Conservation (phyloP, 164 flowering plant species). For the Nymphaea colorata region DNA sequence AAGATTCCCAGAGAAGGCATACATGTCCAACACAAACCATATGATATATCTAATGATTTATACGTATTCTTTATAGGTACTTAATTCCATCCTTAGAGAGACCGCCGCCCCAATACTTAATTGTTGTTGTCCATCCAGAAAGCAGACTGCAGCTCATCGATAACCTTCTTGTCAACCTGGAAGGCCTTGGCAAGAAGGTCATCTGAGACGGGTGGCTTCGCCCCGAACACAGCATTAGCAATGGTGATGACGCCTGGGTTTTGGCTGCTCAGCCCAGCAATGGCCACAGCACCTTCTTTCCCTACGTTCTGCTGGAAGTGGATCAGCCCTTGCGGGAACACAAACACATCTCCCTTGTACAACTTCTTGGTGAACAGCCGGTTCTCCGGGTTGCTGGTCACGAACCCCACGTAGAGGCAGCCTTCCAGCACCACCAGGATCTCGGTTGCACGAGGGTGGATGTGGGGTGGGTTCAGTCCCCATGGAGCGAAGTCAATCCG, state of each 20-base stretch:
- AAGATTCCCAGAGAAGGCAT: too few species aligned
- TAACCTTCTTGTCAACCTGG: slow-evolving; percentile 1
- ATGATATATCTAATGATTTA: too few species aligned
- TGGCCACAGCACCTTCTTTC: not conserved
- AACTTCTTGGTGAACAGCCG: slow-evolving; percentile 3
- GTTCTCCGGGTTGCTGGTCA: slow-evolving; percentile 5
- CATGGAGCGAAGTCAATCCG: slow-evolving; percentile 1
- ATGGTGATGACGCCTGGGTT: slow-evolving; percentile 10
- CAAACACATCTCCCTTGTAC: slow-evolving; percentile 9
- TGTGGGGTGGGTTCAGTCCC: slow-evolving; percentile 5
- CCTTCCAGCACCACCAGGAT: slow-evolving; percentile 6
- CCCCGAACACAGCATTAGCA: slow-evolving; percentile 3
- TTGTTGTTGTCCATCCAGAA: slow-evolving; percentile 1
- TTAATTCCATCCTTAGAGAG: too few species aligned
- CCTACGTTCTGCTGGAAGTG: slow-evolving; percentile 7
- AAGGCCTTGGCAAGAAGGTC: slow-evolving; percentile 5
- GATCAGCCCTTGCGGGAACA: slow-evolving; percentile 7
- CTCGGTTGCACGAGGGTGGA: slow-evolving; percentile 5
- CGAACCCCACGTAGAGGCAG: slow-evolving; percentile 4
- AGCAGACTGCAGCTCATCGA: slow-evolving; percentile 1
- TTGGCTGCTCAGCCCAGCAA: slow-evolving; percentile 5
- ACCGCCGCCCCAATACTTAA: too few species aligned
- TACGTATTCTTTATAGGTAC: too few species aligned
- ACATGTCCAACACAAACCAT: too few species aligned
- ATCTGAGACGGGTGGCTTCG: not conserved